Evolutionary conservation across 208 protist species (phyloP).

Genomic region (Trypanosoma melophagium): DNA sequence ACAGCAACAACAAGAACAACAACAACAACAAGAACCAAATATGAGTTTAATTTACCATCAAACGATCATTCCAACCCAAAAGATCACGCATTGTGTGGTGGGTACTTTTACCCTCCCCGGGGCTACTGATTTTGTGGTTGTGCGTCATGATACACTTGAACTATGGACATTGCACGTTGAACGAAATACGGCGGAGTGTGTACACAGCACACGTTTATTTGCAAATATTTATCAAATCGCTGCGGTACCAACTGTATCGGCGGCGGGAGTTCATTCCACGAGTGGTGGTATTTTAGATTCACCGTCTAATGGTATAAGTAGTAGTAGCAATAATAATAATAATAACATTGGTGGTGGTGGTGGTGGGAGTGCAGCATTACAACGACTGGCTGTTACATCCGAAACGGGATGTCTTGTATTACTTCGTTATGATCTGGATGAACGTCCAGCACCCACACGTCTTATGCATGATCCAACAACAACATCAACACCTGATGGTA

Average conservation of each 20-base stretch:
- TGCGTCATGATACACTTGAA: conserved; percentile 68
- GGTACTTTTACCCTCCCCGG: conserved; percentile 77
- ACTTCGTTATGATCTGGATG: conserved; percentile 90
- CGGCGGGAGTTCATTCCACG: not conserved
- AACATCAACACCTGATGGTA: too few species aligned
- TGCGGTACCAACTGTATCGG: conserved; percentile 50
- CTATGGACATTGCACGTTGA: conserved; percentile 69
- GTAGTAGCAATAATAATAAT: conserved; percentile 1
- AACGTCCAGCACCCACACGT: conserved; percentile 47
- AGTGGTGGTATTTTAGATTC: conserved; percentile 23
- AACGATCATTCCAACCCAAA: conserved; percentile 77
- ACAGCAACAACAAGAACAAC: too few species aligned
- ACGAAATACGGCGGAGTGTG: conserved; percentile 49
- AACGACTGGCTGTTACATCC: conserved; percentile 88
- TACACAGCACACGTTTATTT: conserved; percentile 64
- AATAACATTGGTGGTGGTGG: not conserved
- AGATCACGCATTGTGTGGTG: conserved; percentile 65
- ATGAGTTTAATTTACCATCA: conserved; percentile 77
- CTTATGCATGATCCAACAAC: conserved; percentile 19
- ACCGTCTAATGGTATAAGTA: not conserved
- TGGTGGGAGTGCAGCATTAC: conserved; percentile 12
- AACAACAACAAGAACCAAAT: conserved; percentile 25
- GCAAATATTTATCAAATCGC: conserved; percentile 57
- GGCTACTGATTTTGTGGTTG: conserved; percentile 60
- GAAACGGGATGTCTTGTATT: conserved; percentile 94